Evolutionary conservation across 2,329 filamentous ascomycete species (phyloP).

Genomic region (Furcasterigmium sp.): DNA sequence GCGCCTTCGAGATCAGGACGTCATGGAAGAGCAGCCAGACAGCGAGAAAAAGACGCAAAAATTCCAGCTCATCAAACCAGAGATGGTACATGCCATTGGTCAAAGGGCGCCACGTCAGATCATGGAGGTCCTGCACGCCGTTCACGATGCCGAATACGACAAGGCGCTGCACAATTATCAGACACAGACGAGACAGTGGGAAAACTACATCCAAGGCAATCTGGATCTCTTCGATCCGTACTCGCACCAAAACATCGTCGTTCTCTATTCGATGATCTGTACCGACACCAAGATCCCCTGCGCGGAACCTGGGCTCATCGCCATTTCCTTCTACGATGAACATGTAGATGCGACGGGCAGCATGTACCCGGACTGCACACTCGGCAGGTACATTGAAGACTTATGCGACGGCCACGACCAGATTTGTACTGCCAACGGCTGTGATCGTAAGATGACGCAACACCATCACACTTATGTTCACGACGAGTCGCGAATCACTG

Average conservation of each 20-base stretch:
- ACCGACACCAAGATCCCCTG: slow-evolving; percentile 92
- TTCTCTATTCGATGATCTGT: slow-evolving; percentile 89
- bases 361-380: slow-evolving; percentile 80
- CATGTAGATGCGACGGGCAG: slow-evolving; percentile 59
- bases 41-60: slow-evolving; percentile 64
- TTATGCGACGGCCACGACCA: slow-evolving; percentile 71
- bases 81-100: slow-evolving; percentile 86
- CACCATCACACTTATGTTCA: slow-evolving; percentile 97
- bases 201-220: slow-evolving; percentile 86
- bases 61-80: slow-evolving; percentile 88
- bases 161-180: slow-evolving; percentile 90
- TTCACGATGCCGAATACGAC: slow-evolving; percentile 95
- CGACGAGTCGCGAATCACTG: slow-evolving; percentile 86
- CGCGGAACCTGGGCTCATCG: slow-evolving; percentile 82
- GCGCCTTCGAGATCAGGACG: slow-evolving; percentile 72
- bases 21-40: slow-evolving; percentile 48
- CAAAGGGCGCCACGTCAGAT: slow-evolving; percentile 79
- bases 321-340: slow-evolving; percentile 90
- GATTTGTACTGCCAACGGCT: slow-evolving; percentile 78
- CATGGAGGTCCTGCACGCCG: slow-evolving; percentile 88
- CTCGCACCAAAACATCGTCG: slow-evolving; percentile 92
- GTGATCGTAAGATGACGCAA: slow-evolving; percentile 82
- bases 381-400: slow-evolving; percentile 94
- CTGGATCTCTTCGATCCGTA: slow-evolving; percentile 89
- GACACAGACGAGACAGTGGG: slow-evolving; percentile 94